Percentiles rank a stretch among this genome's conserved stretches.
Evolutionary conservation across 768 basidiomycete species (phyloP).

Genomic region (Rossbeevera mucosa): DNA sequence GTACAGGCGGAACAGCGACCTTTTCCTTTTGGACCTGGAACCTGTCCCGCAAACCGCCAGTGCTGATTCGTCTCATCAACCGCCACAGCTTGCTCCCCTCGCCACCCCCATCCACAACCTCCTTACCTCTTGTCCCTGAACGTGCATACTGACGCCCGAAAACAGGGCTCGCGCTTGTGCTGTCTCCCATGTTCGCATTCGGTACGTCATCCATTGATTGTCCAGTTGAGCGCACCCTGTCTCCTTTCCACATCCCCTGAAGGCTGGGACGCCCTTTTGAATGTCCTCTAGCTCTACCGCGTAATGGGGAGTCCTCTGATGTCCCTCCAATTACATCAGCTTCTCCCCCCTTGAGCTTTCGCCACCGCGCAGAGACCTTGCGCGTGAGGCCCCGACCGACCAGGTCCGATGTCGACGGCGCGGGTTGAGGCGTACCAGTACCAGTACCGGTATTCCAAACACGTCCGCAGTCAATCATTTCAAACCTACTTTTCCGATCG

Average conservation of each 20-base stretch:
- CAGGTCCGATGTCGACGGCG: constrained; percentile 9
- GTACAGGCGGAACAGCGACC: constrained; percentile 51
- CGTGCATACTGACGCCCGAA: constrained; percentile 3
- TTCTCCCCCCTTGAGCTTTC: constrained; percentile 12
- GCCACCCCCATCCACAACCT: neutral
- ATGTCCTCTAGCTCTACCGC: constrained; percentile 7
- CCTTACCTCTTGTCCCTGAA: constrained; percentile 11
- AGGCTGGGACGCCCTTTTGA: constrained; percentile 30
- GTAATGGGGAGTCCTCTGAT: constrained; percentile 26
- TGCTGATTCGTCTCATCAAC: constrained; percentile 66
- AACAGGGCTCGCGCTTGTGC: constrained; percentile 11
- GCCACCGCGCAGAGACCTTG: constrained; percentile 36
- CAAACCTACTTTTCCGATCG: constrained; percentile 13
- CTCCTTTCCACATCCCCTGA: constrained; percentile 26
- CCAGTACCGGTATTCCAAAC: neutral
- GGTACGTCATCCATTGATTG: constrained; percentile 18
- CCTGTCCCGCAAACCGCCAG: constrained; percentile 57
- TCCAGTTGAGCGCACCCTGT: constrained; percentile 7
- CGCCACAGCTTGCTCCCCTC: constrained; percentile 56
- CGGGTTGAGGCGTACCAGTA: neutral
- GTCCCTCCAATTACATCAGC: neutral
- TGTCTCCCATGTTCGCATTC: constrained; percentile 3
- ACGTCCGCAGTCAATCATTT: constrained; percentile 1
- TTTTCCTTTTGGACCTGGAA: constrained; percentile 10
- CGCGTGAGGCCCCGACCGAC: constrained; percentile 27